Evolutionary conservation across 768 basidiomycete genomes (phyloP).

Genomic region (Fomitopsis serialis): DNA sequence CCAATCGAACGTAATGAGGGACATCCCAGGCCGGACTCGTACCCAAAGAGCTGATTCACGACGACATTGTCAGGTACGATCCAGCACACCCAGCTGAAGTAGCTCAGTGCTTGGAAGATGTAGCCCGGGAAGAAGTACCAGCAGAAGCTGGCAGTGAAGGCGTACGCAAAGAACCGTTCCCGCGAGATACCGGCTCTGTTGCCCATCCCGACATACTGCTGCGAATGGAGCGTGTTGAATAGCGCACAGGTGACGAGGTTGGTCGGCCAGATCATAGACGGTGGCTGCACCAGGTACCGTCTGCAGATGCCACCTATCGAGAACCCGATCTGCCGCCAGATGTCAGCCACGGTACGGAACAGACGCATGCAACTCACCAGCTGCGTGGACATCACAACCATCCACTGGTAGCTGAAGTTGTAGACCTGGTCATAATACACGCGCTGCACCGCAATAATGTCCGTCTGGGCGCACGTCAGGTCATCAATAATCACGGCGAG

Average conservation of each 20-base stretch:
- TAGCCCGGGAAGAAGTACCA: constrained; percentile 71
- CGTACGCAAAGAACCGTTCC: constrained; percentile 45
- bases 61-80: constrained; percentile 64
- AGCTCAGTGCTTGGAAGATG: constrained; percentile 47
- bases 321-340: constrained; percentile 28
- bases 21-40: constrained; percentile 46
- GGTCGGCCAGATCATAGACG: constrained; percentile 41
- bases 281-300: constrained; percentile 39
- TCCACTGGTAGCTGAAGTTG: constrained; percentile 34
- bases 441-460: constrained; percentile 40
- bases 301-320: constrained; percentile 38
- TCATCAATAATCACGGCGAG: background rate
- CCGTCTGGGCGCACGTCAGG: constrained; percentile 23
- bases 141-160: constrained; percentile 28
- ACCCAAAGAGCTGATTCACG: constrained; percentile 76
- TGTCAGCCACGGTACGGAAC: background rate
- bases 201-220: constrained; percentile 37
- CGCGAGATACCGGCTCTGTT: constrained; percentile 43
- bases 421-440: constrained; percentile 37
- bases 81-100: constrained; percentile 51
- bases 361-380: constrained; percentile 2
- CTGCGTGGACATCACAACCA: constrained; percentile 36
- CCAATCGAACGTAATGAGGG: constrained; percentile 80
- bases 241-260: constrained; percentile 38
- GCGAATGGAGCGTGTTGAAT: constrained; percentile 38